Evolutionary conservation across 2,329 filamentous ascomycete species (phyloP).

Genomic region (Colletotrichum scovillei): DNA sequence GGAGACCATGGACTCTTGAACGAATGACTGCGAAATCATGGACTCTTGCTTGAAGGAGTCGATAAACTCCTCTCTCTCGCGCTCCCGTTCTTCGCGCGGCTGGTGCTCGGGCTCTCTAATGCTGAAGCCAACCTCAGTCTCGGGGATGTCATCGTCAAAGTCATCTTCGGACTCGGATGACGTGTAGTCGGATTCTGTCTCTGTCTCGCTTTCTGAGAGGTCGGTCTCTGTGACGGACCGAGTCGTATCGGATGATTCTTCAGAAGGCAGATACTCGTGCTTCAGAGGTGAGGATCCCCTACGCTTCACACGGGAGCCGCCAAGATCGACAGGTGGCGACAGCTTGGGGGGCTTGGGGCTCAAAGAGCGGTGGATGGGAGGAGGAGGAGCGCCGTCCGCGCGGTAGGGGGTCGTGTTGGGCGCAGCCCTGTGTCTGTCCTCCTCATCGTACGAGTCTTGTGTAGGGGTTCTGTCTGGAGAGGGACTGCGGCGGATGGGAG

Average conservation of each 20-base stretch:
- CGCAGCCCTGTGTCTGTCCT: constrained; percentile 46
- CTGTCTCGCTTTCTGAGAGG: constrained; percentile 25
- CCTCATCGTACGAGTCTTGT: constrained; percentile 49
- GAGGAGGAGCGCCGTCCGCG: constrained; percentile 67
- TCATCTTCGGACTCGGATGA: constrained; percentile 64
- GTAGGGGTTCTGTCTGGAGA: constrained; percentile 53
- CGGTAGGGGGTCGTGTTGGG: constrained; percentile 52
- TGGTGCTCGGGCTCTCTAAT: constrained; percentile 54
- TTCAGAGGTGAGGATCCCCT: constrained; percentile 93
- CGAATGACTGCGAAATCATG: constrained; percentile 48
- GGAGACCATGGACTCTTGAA: constrained; percentile 52
- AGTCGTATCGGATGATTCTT: constrained; percentile 70
- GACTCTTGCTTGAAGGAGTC: constrained; percentile 41
- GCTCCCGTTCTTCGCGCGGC: constrained; percentile 37
- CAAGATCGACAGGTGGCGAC: constrained; percentile 60
- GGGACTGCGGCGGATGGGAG: constrained; percentile 40
- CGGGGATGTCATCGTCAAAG: constrained; percentile 69
- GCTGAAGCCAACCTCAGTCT: constrained; percentile 69
- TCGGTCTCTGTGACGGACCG: constrained; percentile 62
- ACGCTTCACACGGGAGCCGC: constrained; percentile 65
- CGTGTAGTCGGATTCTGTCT: constrained; percentile 61
- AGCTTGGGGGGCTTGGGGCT: constrained; percentile 49
- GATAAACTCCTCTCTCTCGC: constrained; percentile 34
- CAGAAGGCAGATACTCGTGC: constrained; percentile 94
- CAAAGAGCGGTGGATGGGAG: constrained; percentile 63